Percentiles rank a stretch among this genome's conserved stretches.
Conservation (phyloP, 768 basidiomycete genomes). For the Trametopsis cervina region DNA sequence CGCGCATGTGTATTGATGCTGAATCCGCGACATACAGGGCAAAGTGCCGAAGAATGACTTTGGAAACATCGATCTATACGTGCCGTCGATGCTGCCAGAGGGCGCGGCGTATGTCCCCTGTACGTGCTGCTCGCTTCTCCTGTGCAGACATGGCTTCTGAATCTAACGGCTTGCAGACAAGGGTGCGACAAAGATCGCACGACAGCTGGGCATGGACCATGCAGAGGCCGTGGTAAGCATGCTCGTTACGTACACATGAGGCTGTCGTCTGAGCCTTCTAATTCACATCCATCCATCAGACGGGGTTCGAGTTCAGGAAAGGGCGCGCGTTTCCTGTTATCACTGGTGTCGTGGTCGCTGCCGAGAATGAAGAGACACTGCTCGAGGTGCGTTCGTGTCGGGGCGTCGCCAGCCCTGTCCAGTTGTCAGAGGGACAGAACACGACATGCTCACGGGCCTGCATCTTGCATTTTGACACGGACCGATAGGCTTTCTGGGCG, state of each 20-base stretch:
- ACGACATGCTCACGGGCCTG: not conserved
- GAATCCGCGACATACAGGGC: constrained; percentile 45
- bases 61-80: constrained; percentile 95
- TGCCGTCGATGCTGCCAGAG: constrained; percentile 86
- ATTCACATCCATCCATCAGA: constrained; percentile 41
- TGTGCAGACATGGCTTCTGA: not conserved
- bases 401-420: not conserved
- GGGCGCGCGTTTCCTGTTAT: constrained; percentile 81
- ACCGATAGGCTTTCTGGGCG: constrained; percentile 73
- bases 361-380: constrained; percentile 65
- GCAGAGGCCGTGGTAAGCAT: constrained; percentile 89
- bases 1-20: not conserved
- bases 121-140: constrained; percentile 34
- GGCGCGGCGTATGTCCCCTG: constrained; percentile 90
- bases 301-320: constrained; percentile 95
- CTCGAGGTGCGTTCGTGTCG: constrained; percentile 71
- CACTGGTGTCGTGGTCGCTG: constrained; percentile 81
- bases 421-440: not conserved
- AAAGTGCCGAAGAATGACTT: constrained; percentile 92
- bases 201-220: constrained; percentile 78
- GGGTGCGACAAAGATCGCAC: constrained; percentile 83
- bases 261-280: too few relatives aligned
- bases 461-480: not conserved
- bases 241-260: not conserved
- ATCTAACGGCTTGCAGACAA: constrained; percentile 34